Evolutionary conservation across 2,329 filamentous ascomycete genomes (phyloP), one percentile per base, ranked within the genome.

Genomic region (Aspergillus bombycis): DNA sequence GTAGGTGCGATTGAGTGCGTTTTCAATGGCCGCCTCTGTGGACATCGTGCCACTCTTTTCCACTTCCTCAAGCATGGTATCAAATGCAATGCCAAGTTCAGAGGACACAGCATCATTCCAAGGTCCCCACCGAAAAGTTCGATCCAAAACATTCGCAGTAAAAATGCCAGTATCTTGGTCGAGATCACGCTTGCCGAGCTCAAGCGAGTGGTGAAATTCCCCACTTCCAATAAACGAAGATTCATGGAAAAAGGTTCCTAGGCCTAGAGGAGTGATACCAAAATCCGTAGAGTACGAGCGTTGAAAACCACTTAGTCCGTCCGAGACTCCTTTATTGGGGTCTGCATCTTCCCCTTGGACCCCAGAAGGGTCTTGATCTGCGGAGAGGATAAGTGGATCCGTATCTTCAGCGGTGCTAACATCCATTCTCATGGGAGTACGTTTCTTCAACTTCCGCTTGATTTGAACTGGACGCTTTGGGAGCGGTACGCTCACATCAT

Each of bases 201-300:
- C 65, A 6, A 88, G 67, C 41, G 81, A 81, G 41, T 77, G 78
- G 19, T 74, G 71, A 54, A 89, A 81, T 30, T 84, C 82, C 3
- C 84, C 85, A 67, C 85, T 85, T 32, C 87, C 86, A 62, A 89
- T 78, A 63, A 89, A 85, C 5, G 85, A 87, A 53, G 77, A 80
- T 50, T 81, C 74, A 64, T 86, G 83, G 65, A 88, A 88, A 68
- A 82, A 87, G 0, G 83, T 86, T 1, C 83, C 85, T 8, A 78
- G 65, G 10, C 75, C 76, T 9, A 89, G 72, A 28, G 84, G 82
- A 6, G 71, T 71, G 10, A 86, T 74, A 58, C 84, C 83, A 62
- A 88, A 88, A 65, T 84, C 82, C 12, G 78, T 77, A 1, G 85
- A 74, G 67, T 87, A 88, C 23, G 77, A 76, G 4, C 79, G 79